Base-by-base conservation (phyloP, 257 asterid genomes). In the Euphrasia confusa region DNA sequence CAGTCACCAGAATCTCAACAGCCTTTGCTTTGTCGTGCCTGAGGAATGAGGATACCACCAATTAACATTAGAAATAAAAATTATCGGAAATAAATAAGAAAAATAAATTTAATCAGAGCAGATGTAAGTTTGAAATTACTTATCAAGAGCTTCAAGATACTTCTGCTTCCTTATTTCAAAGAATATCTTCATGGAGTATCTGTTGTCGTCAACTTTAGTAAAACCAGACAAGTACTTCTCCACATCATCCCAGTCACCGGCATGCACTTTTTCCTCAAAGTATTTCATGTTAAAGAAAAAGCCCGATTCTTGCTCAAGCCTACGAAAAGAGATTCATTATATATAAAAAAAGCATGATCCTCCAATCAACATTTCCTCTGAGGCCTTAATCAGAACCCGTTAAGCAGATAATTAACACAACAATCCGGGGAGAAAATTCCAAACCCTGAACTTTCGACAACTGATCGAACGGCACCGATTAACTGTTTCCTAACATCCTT, bases 1-100 rank as follows among this genome's bases (percentile, higher is more conserved):
- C 97, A 73, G 72, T 81, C 69, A 85, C 95, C 63, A 90, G 79
- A 67, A 90, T 80, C 53, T 90, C 96, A 67, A 90, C 95, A 0
- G 96, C 97, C 81, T 87, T 90, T n/a, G 96, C 84, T 80, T 88
- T 87, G 78, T 90, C 96, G 74, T 90, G 88, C 84, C 97, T 90
- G 77, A 17, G 28, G 60, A 65, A 21, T 21, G 24, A 21, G 24
- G 24, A 21, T 21, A 21, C 24, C 50, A 71, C 56, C 65, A 71
- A 59, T 44, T 24, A 54, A 7, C 37, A 55, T 48, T 10, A 54
- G 65, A 27, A 50, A 55, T 7, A 35, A 33, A 12, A 13, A 54
- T 39, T 7, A 7, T 33, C 32, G 26, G 1, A 10, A 66, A 24
- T 10, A 10, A 3, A 15, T 2, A 37, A 7, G 11, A 37, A 37